Percentiles rank a stretch among this genome's conserved stretches.
These are phyloP conservation scores for Hypomontagnella monticulosa DNA, from an alignment of 495 filamentous ascomycete genomes.

Conservation along the genomic window DNA sequence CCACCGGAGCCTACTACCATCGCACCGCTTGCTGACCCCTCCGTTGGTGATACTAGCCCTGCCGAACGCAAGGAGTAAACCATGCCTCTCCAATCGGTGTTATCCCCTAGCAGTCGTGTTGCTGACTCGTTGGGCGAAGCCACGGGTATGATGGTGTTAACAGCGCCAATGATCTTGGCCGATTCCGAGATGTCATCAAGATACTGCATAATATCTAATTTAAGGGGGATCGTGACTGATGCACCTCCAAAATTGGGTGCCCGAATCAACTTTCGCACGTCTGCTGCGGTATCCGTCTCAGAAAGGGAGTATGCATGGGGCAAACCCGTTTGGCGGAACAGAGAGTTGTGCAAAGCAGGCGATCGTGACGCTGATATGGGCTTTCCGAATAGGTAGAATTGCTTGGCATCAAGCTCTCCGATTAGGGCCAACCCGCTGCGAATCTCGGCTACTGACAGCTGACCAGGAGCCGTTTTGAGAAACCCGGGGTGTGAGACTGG, in stretches of 20 bases:
- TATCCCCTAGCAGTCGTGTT: constrained; percentile 76
- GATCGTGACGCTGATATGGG: constrained; percentile 84
- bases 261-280: constrained; percentile 74
- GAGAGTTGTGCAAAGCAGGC: constrained; percentile 86
- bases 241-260: constrained; percentile 85
- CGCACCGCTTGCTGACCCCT: constrained; percentile 54
- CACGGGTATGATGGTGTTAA: constrained; percentile 85
- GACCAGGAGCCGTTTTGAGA: constrained; percentile 93
- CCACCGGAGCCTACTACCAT: constrained; percentile 91
- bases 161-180: constrained; percentile 85
- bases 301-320: constrained; percentile 86
- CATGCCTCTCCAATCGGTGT: constrained; percentile 98
- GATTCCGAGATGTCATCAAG: constrained; percentile 82
- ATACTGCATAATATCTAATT: constrained; percentile 84
- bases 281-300: constrained; percentile 75
- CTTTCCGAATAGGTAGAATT: constrained; percentile 87
- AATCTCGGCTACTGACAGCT: constrained; percentile 92
- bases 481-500: constrained; percentile 91
- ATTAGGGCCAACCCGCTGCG: constrained; percentile 77
- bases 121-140: constrained; percentile 44
- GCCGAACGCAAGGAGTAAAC: constrained; percentile 78
- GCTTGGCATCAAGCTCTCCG: constrained; percentile 78
- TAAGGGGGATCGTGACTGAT: constrained; percentile 95
- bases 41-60: constrained; percentile 60
- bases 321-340: constrained; percentile 81